phyloP scores from a whole-genome alignment of 345 rosid genomes.

The Boechera stricta region DNA sequence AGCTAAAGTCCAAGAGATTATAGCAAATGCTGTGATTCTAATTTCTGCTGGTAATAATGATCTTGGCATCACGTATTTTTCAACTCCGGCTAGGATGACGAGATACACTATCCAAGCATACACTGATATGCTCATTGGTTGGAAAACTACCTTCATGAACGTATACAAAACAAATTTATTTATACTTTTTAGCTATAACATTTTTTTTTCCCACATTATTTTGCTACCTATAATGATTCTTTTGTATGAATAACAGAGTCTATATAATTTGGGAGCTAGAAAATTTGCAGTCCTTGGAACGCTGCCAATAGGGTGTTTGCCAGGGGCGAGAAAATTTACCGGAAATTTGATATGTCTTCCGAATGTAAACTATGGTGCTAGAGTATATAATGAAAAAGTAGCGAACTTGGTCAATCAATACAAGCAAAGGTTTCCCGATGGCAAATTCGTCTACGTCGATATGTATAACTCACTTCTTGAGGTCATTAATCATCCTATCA shows the following conservation, averaged over 20 bases:
- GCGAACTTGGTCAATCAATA: constrained; percentile 24
- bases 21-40: constrained; percentile 48
- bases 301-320: constrained; percentile 42
- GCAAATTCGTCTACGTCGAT: constrained; percentile 30
- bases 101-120: constrained; percentile 45
- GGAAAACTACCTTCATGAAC: constrained; percentile 47
- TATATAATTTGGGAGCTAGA: constrained; percentile 40
- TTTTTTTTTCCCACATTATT: neutral
- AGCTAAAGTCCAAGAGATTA: constrained; percentile 41
- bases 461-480: constrained; percentile 31
- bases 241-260: constrained; percentile 19
- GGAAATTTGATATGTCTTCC: constrained; percentile 24
- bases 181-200: too few species aligned
- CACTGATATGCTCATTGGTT: constrained; percentile 49
- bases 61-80: constrained; percentile 57
- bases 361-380: constrained; percentile 23
- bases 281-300: constrained; percentile 40
- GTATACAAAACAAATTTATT: constrained; percentile 29
- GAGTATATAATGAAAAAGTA: constrained; percentile 31
- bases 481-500: constrained; percentile 14
- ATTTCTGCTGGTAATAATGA: constrained; percentile 59
- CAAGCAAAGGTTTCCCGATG: constrained; percentile 12
- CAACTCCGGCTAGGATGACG: constrained; percentile 31
- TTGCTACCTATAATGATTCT: neutral
- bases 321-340: constrained; percentile 18